phyloP scores from a whole-genome alignment of 83 land plant species.

The Larix sibirica region DNA sequence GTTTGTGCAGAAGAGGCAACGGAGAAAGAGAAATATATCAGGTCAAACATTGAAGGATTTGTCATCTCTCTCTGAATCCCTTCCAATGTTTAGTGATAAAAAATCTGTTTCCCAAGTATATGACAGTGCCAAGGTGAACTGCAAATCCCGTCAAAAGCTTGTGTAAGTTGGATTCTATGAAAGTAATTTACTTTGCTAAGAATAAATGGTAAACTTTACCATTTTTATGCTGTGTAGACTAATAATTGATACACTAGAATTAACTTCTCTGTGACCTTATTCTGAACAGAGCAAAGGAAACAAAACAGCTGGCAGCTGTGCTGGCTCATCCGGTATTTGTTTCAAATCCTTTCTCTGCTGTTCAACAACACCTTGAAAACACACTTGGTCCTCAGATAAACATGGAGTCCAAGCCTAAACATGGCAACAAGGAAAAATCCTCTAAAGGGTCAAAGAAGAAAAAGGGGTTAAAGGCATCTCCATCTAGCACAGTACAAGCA shows the following conservation, averaged over 20 bases:
- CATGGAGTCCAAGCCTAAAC: not conserved
- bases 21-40: conserved; percentile 7
- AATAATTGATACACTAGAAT: not conserved
- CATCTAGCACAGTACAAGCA: not conserved
- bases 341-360: conserved; percentile 39
- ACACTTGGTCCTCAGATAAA: conserved; percentile 21
- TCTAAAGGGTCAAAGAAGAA: conserved; percentile 8
- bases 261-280: not conserved
- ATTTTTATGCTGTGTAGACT: no score
- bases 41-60: conserved; percentile 33
- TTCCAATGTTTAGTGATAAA: conserved; percentile 16
- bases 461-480: conserved; percentile 1
- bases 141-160: conserved; percentile 36
- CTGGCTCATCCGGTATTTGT: conserved; percentile 39
- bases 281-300: conserved; percentile 28
- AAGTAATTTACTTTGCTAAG: not conserved
- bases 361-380: conserved; percentile 36
- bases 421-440: conserved; percentile 1
- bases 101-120: conserved; percentile 8
- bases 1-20: conserved; percentile 25
- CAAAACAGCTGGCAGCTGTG: conserved; percentile 47
- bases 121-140: conserved; percentile 14
- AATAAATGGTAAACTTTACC: no score
- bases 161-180: conserved; percentile 26
- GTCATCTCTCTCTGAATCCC: conserved; percentile 31